phyloP scores from a whole-genome alignment of 331 rosid species.

The Rhamnella rubrinervis region DNA sequence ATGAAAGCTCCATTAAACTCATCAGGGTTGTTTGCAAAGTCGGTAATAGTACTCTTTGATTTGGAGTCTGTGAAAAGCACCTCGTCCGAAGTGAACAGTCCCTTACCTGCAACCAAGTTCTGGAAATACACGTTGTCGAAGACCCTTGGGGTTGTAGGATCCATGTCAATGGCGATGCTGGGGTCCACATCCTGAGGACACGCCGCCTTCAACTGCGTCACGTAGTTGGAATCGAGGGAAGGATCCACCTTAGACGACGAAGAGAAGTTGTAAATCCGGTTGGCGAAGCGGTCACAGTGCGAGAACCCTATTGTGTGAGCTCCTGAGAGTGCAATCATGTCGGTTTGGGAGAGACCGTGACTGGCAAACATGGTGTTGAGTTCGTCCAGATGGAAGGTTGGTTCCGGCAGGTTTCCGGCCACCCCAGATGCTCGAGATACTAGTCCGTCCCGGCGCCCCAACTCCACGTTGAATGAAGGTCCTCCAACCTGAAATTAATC shows the following conservation, averaged over 20 bases:
- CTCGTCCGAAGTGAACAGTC: slow-evolving; percentile 59
- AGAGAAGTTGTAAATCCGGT: slow-evolving; percentile 50
- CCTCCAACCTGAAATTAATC: slow-evolving; percentile 62
- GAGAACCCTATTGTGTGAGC: slow-evolving; percentile 82
- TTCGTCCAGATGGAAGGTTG: slow-evolving; percentile 43
- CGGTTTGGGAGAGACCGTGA: slow-evolving; percentile 46
- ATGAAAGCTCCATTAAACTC: slow-evolving; percentile 51
- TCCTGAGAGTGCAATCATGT: slow-evolving; percentile 79
- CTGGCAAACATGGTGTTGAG: slow-evolving; percentile 45
- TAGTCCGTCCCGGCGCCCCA: slow-evolving; percentile 78
- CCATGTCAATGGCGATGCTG: slow-evolving; percentile 35
- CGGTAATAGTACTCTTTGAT: slow-evolving; percentile 42
- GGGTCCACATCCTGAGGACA: slow-evolving; percentile 60
- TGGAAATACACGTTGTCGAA: slow-evolving; percentile 63
- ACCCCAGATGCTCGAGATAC: slow-evolving; percentile 58
- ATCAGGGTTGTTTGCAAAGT: slow-evolving; percentile 41
- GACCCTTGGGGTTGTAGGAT: slow-evolving; percentile 31
- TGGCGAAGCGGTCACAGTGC: slow-evolving; percentile 54
- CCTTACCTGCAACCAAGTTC: slow-evolving; percentile 47
- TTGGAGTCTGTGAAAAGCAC: slow-evolving; percentile 44
- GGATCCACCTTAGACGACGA: slow-evolving; percentile 55
- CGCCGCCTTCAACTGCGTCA: slow-evolving; percentile 21
- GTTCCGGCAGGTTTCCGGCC: slow-evolving; percentile 51
- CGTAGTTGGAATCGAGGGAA: slow-evolving; percentile 43
- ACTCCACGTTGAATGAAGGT: slow-evolving; percentile 63